Conservation (phyloP, 768 basidiomycete genomes). For the Leccinum obscurum region DNA sequence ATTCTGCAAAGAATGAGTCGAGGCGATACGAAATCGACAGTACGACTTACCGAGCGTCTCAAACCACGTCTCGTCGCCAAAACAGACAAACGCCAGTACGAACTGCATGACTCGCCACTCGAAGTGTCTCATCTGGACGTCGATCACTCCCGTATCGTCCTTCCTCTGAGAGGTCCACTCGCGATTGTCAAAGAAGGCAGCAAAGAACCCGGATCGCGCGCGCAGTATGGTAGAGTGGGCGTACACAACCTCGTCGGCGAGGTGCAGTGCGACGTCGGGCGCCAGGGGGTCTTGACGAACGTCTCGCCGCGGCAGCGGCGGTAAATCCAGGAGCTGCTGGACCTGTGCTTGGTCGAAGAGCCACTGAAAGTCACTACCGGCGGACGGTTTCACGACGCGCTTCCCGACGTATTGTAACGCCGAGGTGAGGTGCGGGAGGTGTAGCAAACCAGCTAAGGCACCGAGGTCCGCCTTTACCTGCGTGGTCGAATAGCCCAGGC, state of each 20-base stretch:
- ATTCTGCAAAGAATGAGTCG: conserved; percentile 44
- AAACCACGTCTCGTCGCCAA: conserved; percentile 73
- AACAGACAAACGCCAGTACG: conserved; percentile 76
- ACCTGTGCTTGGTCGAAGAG: conserved; percentile 42
- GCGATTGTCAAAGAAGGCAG: conserved; percentile 75
- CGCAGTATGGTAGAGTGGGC: conserved; percentile 79
- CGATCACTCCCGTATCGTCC: conserved; percentile 50
- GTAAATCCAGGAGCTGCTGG: conserved; percentile 1
- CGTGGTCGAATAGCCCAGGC: conserved; percentile 41
- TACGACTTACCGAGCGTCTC: conserved; percentile 57
- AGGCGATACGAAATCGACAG: not conserved
- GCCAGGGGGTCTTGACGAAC: conserved; percentile 33
- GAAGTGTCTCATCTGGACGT: conserved; percentile 72
- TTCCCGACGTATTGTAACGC: conserved; percentile 66
- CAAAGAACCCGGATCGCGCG: conserved; percentile 81
- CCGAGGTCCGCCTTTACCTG: conserved; percentile 66
- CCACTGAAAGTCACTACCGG: conserved; percentile 48
- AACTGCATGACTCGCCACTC: conserved; percentile 72
- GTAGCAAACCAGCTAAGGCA: conserved; percentile 54
- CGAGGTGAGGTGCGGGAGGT: conserved; percentile 52
- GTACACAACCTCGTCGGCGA: conserved; percentile 64
- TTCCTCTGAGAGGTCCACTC: conserved; percentile 78
- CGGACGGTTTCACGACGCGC: conserved; percentile 45
- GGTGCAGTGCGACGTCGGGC: conserved; percentile 70
- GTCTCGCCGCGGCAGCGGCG: conserved; percentile 8